These are phyloP conservation scores for Marchantia paleacea DNA, from an alignment of 225 moss, liverwort and hornwort species.

Conservation along the genomic window DNA sequence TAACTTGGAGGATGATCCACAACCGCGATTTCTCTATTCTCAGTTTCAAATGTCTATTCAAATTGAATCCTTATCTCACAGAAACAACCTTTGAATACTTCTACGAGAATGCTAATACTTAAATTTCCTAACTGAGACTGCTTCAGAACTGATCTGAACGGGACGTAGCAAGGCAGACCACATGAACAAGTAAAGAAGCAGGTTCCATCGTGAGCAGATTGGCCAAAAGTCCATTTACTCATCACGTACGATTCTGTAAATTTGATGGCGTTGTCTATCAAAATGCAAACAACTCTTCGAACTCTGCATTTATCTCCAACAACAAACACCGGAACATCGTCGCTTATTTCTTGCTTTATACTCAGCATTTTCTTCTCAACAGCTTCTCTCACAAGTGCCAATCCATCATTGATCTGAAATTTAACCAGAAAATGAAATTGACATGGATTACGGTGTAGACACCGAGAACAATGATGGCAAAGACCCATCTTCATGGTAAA, in stretches of 20 bases:
- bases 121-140: no score
- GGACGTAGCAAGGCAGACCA: not conserved
- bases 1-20: no score
- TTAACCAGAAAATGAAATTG: not conserved
- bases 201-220: not conserved
- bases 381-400: slow-evolving; percentile 1
- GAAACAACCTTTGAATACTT: not conserved
- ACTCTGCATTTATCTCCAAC: slow-evolving; percentile 58
- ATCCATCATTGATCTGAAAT: not conserved
- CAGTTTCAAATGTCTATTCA: no score
- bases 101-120: not conserved
- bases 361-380: slow-evolving; percentile 56
- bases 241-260: slow-evolving; percentile 17
- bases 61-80: not conserved
- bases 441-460: no score
- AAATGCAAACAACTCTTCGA: slow-evolving; percentile 52
- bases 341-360: slow-evolving; percentile 45
- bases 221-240: not conserved
- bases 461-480: no score
- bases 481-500: no score
- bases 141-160: no score
- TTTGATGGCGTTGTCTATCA: slow-evolving; percentile 59
- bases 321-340: slow-evolving; percentile 48
- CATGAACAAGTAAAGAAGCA: not conserved
- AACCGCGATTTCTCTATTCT: no score